A percentile compares a stretch with the other conserved stretches of the same genome.
phyloP scores from a whole-genome alignment of 1,284 basidiomycete genomes.

The Malassezia dermatis region DNA sequence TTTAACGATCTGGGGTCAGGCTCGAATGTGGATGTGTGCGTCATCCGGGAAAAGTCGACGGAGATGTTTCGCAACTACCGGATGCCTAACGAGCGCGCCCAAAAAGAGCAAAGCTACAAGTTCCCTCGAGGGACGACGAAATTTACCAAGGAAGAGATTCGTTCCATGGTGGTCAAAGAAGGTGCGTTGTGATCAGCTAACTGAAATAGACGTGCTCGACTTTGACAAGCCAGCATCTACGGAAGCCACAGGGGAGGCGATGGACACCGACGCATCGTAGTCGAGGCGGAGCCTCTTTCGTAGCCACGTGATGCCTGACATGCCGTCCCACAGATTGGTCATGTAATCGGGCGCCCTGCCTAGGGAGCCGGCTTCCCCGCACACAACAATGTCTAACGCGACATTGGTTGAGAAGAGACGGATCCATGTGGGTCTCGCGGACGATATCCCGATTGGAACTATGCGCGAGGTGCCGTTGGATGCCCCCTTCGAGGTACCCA shows the following conservation, averaged over 20 bases:
- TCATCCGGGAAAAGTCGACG: constrained; percentile 56
- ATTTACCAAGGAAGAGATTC: constrained; percentile 42
- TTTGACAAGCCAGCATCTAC: background rate
- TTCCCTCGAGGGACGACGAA: constrained; percentile 68
- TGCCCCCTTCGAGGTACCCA: constrained; percentile 57
- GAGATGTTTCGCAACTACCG: constrained; percentile 42
- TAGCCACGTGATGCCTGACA: background rate
- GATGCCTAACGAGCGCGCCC: constrained; percentile 40
- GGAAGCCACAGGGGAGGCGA: constrained; percentile 1
- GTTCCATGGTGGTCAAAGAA: constrained; percentile 55
- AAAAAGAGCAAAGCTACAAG: constrained; percentile 46
- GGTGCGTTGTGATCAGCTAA: constrained; percentile 27
- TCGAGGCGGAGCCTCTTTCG: background rate
- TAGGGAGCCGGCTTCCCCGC: background rate
- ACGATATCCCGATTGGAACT: constrained; percentile 24
- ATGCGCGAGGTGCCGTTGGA: constrained; percentile 67
- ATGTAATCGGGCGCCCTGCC: background rate
- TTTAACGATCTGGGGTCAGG: constrained; percentile 99
- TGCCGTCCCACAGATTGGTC: background rate
- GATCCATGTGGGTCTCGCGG: constrained; percentile 12
- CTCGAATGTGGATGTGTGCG: constrained; percentile 90
- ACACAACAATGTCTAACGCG: background rate
- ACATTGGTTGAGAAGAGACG: background rate
- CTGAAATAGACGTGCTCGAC: background rate
- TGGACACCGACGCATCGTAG: constrained; percentile 16